Percentiles rank a stretch among this genome's conserved stretches.
These are phyloP conservation scores for Malania oleifera DNA, from an alignment of 164 flowering plant genomes.

Conservation along the genomic window DNA sequence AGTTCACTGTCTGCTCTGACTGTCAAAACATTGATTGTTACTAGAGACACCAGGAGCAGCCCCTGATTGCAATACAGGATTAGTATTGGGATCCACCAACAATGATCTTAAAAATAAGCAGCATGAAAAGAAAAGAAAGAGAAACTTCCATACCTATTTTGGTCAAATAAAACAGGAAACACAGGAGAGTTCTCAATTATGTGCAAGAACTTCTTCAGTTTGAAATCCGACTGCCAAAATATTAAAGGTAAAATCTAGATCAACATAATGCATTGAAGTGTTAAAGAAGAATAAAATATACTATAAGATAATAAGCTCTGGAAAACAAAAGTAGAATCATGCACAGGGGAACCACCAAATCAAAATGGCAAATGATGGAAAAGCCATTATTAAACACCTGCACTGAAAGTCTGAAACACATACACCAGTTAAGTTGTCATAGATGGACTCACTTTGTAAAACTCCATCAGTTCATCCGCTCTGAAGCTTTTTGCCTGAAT, in stretches of 20 bases:
- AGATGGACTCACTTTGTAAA: conserved; percentile 62
- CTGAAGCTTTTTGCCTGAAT: conserved; percentile 63
- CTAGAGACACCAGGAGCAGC: too few relatives aligned
- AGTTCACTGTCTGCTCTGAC: too few relatives aligned
- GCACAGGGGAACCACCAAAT: background rate
- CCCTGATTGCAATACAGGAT: too few relatives aligned
- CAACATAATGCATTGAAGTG: conserved; percentile 2
- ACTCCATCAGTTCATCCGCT: conserved; percentile 92
- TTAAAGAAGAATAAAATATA: too few relatives aligned
- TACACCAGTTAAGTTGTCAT: background rate
- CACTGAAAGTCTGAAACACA: background rate
- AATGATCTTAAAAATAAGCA: background rate
- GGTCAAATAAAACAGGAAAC: conserved; percentile 78
- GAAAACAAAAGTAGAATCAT: conserved; percentile 1
- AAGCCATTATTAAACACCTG: background rate
- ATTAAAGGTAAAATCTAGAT: conserved; percentile 8
- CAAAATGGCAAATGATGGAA: background rate
- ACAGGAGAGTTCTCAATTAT: conserved; percentile 87
- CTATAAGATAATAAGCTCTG: background rate
- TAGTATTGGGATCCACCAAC: too few relatives aligned
- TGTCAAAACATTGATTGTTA: too few relatives aligned
- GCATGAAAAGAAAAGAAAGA: background rate
- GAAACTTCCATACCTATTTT: conserved; percentile 49
- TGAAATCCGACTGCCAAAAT: conserved; percentile 75
- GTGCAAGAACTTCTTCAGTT: conserved; percentile 92